Conservation (phyloP, 176 grass and related monocot species). For the Ampelocalamus luodianensis region DNA sequence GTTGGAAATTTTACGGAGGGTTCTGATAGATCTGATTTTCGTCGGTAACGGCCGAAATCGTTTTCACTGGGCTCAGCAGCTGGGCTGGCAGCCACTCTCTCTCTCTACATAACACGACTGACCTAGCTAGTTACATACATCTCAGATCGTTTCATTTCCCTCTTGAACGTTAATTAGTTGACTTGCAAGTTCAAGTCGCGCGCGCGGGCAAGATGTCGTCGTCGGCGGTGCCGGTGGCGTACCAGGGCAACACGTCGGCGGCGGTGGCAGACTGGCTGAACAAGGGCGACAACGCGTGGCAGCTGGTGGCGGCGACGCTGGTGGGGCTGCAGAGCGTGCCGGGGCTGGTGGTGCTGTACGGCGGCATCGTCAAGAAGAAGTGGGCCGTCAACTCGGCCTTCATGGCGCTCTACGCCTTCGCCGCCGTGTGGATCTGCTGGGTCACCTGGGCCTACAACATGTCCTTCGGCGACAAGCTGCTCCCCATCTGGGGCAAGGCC, state of each 20-base stretch:
- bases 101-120: not conserved
- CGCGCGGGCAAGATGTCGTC: not conserved
- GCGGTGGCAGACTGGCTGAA: slow-evolving; percentile 63
- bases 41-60: too few relatives aligned
- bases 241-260: slow-evolving; percentile 53
- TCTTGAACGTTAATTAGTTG: not conserved
- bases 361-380: slow-evolving; percentile 95
- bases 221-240: slow-evolving; percentile 47
- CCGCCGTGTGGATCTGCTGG: slow-evolving; percentile 91
- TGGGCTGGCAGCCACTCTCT: not conserved
- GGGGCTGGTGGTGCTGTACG: slow-evolving; percentile 81
- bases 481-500: slow-evolving; percentile 81
- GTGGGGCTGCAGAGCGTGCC: slow-evolving; percentile 77
- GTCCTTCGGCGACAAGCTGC: slow-evolving; percentile 82
- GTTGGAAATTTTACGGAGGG: too few relatives aligned
- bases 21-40: too few relatives aligned
- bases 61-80: not conserved
- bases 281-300: slow-evolving; percentile 84
- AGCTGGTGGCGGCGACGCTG: slow-evolving; percentile 74
- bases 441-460: slow-evolving; percentile 85
- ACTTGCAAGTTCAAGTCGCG: not conserved
- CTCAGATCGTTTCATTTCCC: not conserved
- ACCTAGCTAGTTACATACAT: not conserved
- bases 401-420: slow-evolving; percentile 97
- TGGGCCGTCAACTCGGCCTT: slow-evolving; percentile 95